These are phyloP conservation scores for Canavalia ensiformis DNA, from an alignment of 306 rosid species.

Conservation along the genomic window DNA sequence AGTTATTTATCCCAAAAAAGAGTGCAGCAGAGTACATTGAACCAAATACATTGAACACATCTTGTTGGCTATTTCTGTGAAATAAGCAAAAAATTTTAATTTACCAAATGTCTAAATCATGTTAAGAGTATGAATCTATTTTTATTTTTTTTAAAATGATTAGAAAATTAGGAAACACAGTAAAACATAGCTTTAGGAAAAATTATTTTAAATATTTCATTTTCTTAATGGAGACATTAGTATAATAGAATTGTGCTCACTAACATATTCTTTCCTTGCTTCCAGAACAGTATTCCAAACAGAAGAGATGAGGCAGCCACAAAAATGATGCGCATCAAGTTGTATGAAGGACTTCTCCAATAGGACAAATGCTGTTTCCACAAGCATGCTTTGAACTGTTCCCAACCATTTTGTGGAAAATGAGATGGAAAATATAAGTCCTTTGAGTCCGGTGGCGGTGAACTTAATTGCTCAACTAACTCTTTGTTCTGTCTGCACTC, in stretches of 20 bases:
- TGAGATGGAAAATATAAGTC: constrained; percentile 63
- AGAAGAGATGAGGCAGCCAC: constrained; percentile 55
- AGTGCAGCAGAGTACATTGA: constrained; percentile 61
- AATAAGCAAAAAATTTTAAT: constrained; percentile 9
- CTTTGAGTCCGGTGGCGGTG: constrained; percentile 62
- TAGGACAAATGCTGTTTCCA: constrained; percentile 80
- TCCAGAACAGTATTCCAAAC: constrained; percentile 72
- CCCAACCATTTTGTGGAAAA: constrained; percentile 66
- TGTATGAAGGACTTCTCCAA: constrained; percentile 82
- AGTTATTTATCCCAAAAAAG: constrained; percentile 65
- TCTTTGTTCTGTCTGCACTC: constrained; percentile 65
- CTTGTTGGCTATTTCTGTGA: constrained; percentile 60
- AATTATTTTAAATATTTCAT: background rate
- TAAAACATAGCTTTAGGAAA: constrained; percentile 18
- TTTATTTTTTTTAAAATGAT: background rate
- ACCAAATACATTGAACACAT: constrained; percentile 64
- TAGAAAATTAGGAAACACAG: background rate
- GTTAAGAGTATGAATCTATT: background rate
- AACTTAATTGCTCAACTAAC: constrained; percentile 59
- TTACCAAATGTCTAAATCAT: background rate
- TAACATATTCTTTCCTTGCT: constrained; percentile 62
- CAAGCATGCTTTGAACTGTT: constrained; percentile 72
- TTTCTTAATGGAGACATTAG: constrained; percentile 1
- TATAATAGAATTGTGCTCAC: constrained; percentile 33
- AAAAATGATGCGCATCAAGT: constrained; percentile 59